These are phyloP conservation scores for Aureobasidium subglaciale DNA, from an alignment of 2,329 filamentous ascomycete species.

Conservation along the genomic window DNA sequence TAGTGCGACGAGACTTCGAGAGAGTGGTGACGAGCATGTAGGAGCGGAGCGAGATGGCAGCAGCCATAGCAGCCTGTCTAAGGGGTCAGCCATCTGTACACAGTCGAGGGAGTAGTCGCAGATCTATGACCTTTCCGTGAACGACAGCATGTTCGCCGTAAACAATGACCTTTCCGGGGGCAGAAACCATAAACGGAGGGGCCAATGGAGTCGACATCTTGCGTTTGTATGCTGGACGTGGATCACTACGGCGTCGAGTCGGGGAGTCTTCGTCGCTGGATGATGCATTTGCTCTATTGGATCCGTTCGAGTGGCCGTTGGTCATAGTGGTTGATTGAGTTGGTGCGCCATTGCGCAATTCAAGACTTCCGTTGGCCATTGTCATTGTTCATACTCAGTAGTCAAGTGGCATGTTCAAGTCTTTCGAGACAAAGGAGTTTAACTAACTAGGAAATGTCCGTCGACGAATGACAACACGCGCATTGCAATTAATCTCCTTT, in stretches of 20 bases:
- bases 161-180: conserved; percentile 95
- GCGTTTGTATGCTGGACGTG: neutral
- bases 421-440: neutral
- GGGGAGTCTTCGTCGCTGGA: neutral
- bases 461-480: conserved; percentile 5
- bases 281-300: neutral
- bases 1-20: conserved; percentile 82
- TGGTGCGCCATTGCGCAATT: conserved; percentile 4
- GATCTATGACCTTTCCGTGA: conserved; percentile 67
- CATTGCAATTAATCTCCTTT: neutral
- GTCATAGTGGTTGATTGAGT: neutral
- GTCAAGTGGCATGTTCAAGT: neutral
- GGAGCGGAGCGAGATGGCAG: conserved; percentile 87
- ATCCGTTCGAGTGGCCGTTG: neutral
- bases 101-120: neutral
- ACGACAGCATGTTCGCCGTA: conserved; percentile 99
- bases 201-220: conserved; percentile 16
- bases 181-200: conserved; percentile 84
- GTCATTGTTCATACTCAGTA: conserved; percentile 2
- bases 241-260: neutral
- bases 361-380: neutral
- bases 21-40: conserved; percentile 94
- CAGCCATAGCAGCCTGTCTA: conserved; percentile 75
- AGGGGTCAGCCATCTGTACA: neutral
- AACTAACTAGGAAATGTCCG: neutral